Conservation (phyloP, 345 rosid genomes). For the Gynandropsis gynandra region DNA sequence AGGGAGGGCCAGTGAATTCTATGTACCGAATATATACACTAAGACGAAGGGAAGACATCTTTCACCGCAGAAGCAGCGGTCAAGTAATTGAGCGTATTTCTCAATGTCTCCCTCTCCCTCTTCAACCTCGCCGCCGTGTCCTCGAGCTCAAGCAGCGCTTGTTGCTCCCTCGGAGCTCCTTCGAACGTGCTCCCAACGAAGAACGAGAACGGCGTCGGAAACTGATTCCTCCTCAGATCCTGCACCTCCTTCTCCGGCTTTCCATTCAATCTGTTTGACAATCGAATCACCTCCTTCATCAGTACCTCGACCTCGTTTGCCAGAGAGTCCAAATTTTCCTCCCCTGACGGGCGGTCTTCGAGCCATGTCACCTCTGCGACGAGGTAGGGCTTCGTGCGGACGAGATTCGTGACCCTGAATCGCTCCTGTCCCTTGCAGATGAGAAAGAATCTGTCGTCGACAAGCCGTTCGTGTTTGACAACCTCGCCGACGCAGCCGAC, state of each 20-base stretch:
- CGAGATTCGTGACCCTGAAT: constrained; percentile 60
- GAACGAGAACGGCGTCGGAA: constrained; percentile 93
- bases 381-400: constrained; percentile 81
- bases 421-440: constrained; percentile 90
- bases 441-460: constrained; percentile 81
- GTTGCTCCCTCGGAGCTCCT: constrained; percentile 91
- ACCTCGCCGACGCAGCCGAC: constrained; percentile 96
- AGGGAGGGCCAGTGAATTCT: neutral
- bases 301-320: constrained; percentile 67
- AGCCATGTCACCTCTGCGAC: constrained; percentile 86
- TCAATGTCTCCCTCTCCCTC: constrained; percentile 87
- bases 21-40: constrained; percentile 13
- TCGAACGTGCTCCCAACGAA: constrained; percentile 90
- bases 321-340: constrained; percentile 61
- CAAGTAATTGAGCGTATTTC: constrained; percentile 85
- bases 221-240: constrained; percentile 72
- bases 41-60: constrained; percentile 80
- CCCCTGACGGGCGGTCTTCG: constrained; percentile 87
- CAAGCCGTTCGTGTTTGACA: constrained; percentile 79
- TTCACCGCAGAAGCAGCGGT: constrained; percentile 90
- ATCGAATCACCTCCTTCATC: constrained; percentile 90
- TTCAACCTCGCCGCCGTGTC: constrained; percentile 86
- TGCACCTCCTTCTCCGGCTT: constrained; percentile 75
- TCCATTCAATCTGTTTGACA: constrained; percentile 75
- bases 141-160: constrained; percentile 85